These are phyloP conservation scores for Entomortierella beljakovae DNA, from an alignment of 192 early-diverging fungal genomes.

Conservation along the genomic window DNA sequence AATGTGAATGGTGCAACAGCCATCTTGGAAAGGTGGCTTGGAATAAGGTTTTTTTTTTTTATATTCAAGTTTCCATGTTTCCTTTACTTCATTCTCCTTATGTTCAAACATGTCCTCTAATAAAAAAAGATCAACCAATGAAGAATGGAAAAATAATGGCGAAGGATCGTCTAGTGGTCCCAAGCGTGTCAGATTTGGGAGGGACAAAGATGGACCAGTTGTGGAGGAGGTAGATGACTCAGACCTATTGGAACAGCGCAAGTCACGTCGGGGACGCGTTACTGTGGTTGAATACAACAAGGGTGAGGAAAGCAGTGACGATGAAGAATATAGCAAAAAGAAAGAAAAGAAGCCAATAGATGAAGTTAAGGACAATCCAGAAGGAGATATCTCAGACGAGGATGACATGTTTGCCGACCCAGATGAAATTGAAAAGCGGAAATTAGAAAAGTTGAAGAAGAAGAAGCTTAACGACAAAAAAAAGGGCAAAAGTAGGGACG, in stretches of 20 bases:
- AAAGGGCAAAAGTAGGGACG: slow-evolving; percentile 14
- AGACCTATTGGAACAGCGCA: slow-evolving; percentile 61
- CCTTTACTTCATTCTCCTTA: background rate
- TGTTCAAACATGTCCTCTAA: slow-evolving; percentile 1
- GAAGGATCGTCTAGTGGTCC: background rate
- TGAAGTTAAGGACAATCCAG: slow-evolving; percentile 14
- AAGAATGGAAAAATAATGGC: slow-evolving; percentile 10
- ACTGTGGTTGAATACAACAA: slow-evolving; percentile 59
- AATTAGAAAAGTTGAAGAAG: slow-evolving; percentile 25
- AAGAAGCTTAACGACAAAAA: slow-evolving; percentile 31
- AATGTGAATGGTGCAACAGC: too few species aligned
- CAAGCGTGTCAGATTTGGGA: slow-evolving; percentile 48
- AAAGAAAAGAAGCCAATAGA: slow-evolving; percentile 31
- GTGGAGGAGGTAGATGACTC: slow-evolving; percentile 57
- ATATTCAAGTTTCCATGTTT: too few species aligned
- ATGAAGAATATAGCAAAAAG: slow-evolving; percentile 34
- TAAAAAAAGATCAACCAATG: slow-evolving; percentile 34
- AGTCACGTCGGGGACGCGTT: slow-evolving; percentile 60
- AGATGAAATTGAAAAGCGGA: slow-evolving; percentile 19
- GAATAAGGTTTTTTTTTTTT: too few species aligned
- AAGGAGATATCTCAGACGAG: slow-evolving; percentile 48
- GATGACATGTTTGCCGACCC: slow-evolving; percentile 72
- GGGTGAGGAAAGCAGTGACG: slow-evolving; percentile 54
- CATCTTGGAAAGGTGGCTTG: too few species aligned
- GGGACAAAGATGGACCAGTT: background rate